Conservation (phyloP, 169 alveolate genomes). For the Neospora caninum region DNA sequence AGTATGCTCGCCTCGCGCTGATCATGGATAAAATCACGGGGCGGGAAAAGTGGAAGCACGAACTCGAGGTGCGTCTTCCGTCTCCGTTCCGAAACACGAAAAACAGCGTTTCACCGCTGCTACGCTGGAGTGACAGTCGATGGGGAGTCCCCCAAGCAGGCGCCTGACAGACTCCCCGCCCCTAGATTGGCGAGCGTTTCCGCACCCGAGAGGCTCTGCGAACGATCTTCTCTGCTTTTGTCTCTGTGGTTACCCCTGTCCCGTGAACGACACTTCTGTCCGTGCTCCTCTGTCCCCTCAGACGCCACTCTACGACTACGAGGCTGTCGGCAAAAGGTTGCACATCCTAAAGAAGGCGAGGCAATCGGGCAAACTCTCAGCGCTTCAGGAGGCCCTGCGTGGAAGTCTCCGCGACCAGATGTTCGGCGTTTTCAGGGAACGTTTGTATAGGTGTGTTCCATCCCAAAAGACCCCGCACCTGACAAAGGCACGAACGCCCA, state of each 20-base stretch:
- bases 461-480: background rate
- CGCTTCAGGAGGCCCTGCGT: background rate
- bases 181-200: too few species aligned
- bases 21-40: constrained; percentile 2
- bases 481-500: too few species aligned
- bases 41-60: background rate
- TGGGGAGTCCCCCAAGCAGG: too few species aligned
- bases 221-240: too few species aligned
- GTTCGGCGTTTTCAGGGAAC: constrained; percentile 15
- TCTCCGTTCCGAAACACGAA: too few species aligned
- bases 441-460: background rate
- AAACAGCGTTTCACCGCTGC: too few species aligned
- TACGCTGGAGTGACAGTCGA: too few species aligned
- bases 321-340: background rate
- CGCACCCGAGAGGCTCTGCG: too few species aligned
- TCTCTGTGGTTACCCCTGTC: too few species aligned
- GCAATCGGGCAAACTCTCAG: background rate
- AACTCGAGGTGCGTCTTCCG: background rate
- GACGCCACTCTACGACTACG: constrained; percentile 7
- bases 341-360: background rate
- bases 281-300: background rate
- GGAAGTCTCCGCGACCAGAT: constrained; percentile 13
- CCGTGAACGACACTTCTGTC: background rate
- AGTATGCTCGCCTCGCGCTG: background rate
- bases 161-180: too few species aligned